A percentile compares a stretch with the other conserved stretches of the same genome.
These are phyloP conservation scores for Gillenia trifoliata DNA, from an alignment of 306 rosid genomes.

Conservation along the genomic window DNA sequence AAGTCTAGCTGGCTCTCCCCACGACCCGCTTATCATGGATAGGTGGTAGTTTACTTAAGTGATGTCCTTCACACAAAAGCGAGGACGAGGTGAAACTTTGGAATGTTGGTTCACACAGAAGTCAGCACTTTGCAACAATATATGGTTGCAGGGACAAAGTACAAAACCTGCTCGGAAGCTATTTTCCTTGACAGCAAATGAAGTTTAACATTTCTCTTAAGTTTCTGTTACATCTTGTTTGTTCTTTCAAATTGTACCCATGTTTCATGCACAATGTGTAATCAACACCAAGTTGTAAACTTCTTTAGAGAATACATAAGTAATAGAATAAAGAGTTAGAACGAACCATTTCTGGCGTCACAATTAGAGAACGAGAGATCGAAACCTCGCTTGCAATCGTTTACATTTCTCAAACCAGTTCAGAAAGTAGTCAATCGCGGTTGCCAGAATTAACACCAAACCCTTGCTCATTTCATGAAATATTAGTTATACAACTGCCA, in stretches of 20 bases:
- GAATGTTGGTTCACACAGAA: constrained; percentile 6
- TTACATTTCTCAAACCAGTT: no score
- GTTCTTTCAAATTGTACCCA: constrained; percentile 2
- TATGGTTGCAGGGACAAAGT: not conserved
- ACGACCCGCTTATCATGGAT: not conserved
- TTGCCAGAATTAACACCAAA: constrained; percentile 34
- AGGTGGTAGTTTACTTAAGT: not conserved
- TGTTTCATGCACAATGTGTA: constrained; percentile 8
- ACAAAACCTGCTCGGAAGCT: constrained; percentile 3
- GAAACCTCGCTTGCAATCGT: not conserved
- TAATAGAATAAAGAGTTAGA: constrained; percentile 1
- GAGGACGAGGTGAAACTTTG: not conserved
- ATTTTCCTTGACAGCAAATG: constrained; percentile 5
- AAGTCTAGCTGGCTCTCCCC: constrained; percentile 22
- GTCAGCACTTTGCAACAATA: not conserved
- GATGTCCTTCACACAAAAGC: not conserved
- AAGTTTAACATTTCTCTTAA: not conserved
- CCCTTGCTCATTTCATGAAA: constrained; percentile 37
- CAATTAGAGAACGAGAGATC: not conserved
- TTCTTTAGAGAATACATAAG: not conserved
- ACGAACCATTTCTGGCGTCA: not conserved
- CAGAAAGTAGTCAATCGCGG: no score
- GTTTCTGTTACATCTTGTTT: not conserved
- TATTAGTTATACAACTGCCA: constrained; percentile 36
- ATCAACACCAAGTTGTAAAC: constrained; percentile 1